Evolutionary conservation across 73 alveolate genomes (phyloP).

Genomic region (Paramecium sonneborni): DNA sequence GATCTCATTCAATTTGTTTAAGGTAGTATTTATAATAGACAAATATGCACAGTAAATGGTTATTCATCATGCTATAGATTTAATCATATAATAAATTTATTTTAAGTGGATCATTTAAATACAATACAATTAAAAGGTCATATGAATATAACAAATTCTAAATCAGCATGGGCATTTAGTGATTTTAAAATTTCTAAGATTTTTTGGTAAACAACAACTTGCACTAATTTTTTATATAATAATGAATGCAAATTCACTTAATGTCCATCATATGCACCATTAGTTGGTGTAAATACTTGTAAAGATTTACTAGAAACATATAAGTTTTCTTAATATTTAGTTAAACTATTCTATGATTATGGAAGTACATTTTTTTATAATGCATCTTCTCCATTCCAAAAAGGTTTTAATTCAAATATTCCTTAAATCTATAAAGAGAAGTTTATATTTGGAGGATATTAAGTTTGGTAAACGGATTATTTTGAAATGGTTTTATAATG

Average conservation of each 20-base stretch:
- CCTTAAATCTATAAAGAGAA: not conserved
- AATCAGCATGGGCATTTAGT: not conserved
- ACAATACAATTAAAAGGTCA: not conserved
- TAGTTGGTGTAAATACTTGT: not conserved
- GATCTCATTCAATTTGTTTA: not conserved
- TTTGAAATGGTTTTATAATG: not conserved
- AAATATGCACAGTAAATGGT: not conserved
- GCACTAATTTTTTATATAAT: not conserved
- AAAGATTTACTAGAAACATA: not conserved
- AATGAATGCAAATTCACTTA: not conserved
- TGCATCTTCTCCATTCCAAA: not conserved
- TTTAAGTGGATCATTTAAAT: not conserved
- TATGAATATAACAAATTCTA: not conserved
- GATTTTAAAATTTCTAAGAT: not conserved
- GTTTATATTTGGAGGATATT: not conserved
- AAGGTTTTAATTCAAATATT: not conserved
- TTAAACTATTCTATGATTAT: not conserved
- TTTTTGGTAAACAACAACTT: not conserved
- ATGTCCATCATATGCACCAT: not conserved
- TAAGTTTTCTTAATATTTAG: not conserved
- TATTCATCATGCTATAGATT: not conserved
- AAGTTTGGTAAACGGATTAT: not conserved
- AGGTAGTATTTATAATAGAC: not conserved
- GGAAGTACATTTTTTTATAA: not conserved
- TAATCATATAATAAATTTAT: not conserved